Percentiles rank a stretch among this genome's conserved stretches.
Evolutionary conservation across 208 protist species (phyloP).

Genomic region (Trypanosoma boissoni): DNA sequence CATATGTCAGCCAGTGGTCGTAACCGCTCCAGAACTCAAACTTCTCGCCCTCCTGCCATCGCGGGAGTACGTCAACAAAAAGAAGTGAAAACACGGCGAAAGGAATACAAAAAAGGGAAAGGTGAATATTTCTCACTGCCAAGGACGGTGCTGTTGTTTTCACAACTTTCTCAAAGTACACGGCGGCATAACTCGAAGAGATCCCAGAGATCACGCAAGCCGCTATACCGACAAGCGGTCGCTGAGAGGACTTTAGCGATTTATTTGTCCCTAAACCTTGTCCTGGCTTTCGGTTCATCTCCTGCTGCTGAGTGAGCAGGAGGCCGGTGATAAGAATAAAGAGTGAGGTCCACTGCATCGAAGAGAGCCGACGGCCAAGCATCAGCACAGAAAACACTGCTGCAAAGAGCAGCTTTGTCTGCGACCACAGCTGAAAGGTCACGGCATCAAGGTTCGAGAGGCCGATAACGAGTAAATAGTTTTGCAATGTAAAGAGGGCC

Average conservation of each 20-base stretch:
- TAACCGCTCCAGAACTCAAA: slow-evolving; percentile 75
- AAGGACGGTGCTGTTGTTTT: slow-evolving; percentile 66
- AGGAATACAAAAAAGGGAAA: slow-evolving; percentile 73
- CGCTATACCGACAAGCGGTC: slow-evolving; percentile 40
- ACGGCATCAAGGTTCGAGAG: slow-evolving; percentile 69
- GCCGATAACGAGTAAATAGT: slow-evolving; percentile 66
- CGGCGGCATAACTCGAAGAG: slow-evolving; percentile 73
- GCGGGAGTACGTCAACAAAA: slow-evolving; percentile 55
- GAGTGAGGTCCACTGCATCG: slow-evolving; percentile 68
- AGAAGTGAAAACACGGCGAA: slow-evolving; percentile 57
- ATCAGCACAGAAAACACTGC: slow-evolving; percentile 72
- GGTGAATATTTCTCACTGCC: slow-evolving; percentile 79
- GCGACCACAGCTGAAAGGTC: slow-evolving; percentile 77
- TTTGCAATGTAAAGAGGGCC: slow-evolving; percentile 73
- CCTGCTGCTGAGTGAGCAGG: slow-evolving; percentile 43
- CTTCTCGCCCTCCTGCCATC: slow-evolving; percentile 28
- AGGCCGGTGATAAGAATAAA: slow-evolving; percentile 58
- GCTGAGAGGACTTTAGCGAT: not conserved
- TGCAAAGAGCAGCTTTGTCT: slow-evolving; percentile 70
- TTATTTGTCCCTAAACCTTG: not conserved
- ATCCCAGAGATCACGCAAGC: slow-evolving; percentile 61
- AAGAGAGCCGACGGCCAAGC: slow-evolving; percentile 44
- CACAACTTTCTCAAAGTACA: slow-evolving; percentile 86
- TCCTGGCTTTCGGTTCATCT: not conserved
- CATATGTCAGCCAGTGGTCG: slow-evolving; percentile 47